These are phyloP conservation scores for Ormosia semicastrata DNA, from an alignment of 306 rosid species.

Conservation along the genomic window DNA sequence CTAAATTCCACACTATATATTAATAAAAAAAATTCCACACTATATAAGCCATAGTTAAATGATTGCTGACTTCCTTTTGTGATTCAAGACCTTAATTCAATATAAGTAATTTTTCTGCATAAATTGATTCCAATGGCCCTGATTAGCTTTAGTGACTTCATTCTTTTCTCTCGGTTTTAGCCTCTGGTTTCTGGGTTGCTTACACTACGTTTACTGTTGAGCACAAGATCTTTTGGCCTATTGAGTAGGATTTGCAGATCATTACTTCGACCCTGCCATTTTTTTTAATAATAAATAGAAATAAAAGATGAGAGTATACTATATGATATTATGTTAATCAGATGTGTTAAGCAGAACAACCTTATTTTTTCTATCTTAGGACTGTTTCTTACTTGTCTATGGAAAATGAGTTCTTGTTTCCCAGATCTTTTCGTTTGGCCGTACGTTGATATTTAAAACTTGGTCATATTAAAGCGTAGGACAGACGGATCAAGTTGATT, in stretches of 20 bases:
- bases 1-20: not conserved
- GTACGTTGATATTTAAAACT: not conserved
- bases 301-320: not conserved
- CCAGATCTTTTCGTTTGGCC: not conserved
- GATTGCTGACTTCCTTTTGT: not conserved
- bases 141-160: not conserved
- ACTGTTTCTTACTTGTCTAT: not conserved
- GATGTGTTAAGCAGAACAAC: constrained; percentile 5
- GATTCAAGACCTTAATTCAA: not conserved
- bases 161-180: not conserved
- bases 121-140: not conserved
- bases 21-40: too few relatives aligned
- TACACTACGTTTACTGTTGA: not conserved
- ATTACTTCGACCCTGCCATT: not conserved
- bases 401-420: not conserved
- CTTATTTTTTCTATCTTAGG: not conserved
- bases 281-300: not conserved
- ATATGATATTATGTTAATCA: not conserved
- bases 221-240: not conserved
- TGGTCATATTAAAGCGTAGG: not conserved
- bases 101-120: not conserved
- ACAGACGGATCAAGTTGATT: constrained; percentile 8
- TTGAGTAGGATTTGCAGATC: not conserved
- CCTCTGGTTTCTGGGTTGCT: not conserved
- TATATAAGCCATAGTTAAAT: not conserved